Base-by-base conservation (phyloP, 768 basidiomycete species). In the Trametes coccinea region DNA sequence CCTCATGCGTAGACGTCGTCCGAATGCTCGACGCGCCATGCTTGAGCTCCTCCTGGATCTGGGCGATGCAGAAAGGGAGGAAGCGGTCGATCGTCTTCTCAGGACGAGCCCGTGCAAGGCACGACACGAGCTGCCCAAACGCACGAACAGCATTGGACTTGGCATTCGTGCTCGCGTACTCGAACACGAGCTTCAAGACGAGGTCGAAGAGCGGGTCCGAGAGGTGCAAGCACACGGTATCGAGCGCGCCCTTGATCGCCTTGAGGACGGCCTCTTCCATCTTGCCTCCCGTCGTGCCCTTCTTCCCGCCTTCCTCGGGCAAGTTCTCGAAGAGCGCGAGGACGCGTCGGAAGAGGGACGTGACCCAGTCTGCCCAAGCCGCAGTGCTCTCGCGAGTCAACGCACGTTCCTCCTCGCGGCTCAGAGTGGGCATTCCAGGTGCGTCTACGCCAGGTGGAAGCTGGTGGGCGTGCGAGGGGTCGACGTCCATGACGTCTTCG, bases 281-380 rank as follows among this genome's bases (percentile, higher is more conserved):
- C 72, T 90, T 91, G n/a, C 92, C 92, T 27, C 92, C 92, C 2
- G 92, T 93, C 39, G 82, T 88, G 63, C 91, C 91, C 75, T 82
- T 85, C 76, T 85, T 86, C 4, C 96, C 96, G 10, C 92, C 94
- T 75, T 96, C 95, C 72, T 98, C 96, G 0, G 95, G 95, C 4
- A 98, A 78, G 70, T 96, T 95, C 76, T 95, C 92, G 70, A 90
- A 95, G 17, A 98, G 76, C 0, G 90, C 84, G 54, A 93, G 79
- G 53, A 93, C 84, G 9, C 92, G 84, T 14, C 90, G 80, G 69
- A 93, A 87, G 33, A 93, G 82, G 22, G 88, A 85, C 0, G 82
- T 82, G 11, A 93, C 86, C 92, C 92, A 93, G 69, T 90, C 92
- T 66, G 91, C 87, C 73, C 93, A 92, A 13, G 80, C 80, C 6